A percentile compares a stretch with the other conserved stretches of the same genome.
These are phyloP conservation scores for Rubia yunnanensis DNA, from an alignment of 257 asterid species.

Conservation along the genomic window DNA sequence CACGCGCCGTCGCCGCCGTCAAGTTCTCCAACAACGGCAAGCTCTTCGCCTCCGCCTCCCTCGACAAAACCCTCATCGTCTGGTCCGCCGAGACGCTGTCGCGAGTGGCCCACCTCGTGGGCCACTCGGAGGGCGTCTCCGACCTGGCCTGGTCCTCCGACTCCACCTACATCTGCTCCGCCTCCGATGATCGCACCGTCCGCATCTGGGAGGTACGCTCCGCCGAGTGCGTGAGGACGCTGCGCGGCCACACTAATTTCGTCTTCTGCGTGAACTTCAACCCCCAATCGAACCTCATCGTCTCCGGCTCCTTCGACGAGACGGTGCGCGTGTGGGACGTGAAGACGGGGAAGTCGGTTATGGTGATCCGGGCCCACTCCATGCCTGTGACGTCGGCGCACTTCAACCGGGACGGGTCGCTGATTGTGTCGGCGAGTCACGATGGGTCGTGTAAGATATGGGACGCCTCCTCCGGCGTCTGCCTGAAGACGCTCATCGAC, in stretches of 20 bases:
- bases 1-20: conserved; percentile 65
- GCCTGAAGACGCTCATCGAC: conserved; percentile 65
- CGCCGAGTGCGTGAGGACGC: conserved; percentile 68
- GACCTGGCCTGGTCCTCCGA: conserved; percentile 92
- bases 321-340: conserved; percentile 90
- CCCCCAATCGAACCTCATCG: conserved; percentile 63
- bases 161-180: conserved; percentile 84
- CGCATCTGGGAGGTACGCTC: conserved; percentile 84
- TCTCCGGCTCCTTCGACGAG: conserved; percentile 77
- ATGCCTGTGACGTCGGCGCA: conserved; percentile 80
- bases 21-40: conserved; percentile 72
- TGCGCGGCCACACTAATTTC: conserved; percentile 58
- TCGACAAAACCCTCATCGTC: conserved; percentile 75
- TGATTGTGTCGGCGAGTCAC: conserved; percentile 79
- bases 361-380: conserved; percentile 59
- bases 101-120: conserved; percentile 43
- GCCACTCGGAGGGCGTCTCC: conserved; percentile 78
- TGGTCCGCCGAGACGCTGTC: conserved; percentile 67
- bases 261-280: conserved; percentile 83
- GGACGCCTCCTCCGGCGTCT: conserved; percentile 53
- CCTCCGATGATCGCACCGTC: conserved; percentile 93
- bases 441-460: conserved; percentile 93
- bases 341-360: conserved; percentile 55
- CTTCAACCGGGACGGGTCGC: conserved; percentile 66
- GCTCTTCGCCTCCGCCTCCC: conserved; percentile 76